A percentile compares a stretch with the other conserved stretches of the same genome.
These are phyloP conservation scores for Penicillium robsamsonii DNA, from an alignment of 495 filamentous ascomycete species.

Conservation along the genomic window DNA sequence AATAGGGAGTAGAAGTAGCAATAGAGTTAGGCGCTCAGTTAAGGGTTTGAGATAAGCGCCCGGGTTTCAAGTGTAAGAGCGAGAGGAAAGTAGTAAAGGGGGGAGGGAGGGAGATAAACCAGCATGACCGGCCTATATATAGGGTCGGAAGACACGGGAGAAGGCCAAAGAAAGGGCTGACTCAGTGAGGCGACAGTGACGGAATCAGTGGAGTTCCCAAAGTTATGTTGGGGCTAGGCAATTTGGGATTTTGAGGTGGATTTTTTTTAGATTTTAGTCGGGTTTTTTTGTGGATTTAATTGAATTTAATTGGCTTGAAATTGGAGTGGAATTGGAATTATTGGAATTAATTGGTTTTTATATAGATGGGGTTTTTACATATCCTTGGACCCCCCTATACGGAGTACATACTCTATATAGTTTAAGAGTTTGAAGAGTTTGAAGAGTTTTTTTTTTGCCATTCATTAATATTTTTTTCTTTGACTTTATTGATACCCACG, in stretches of 20 bases:
- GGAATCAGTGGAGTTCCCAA: slow-evolving; percentile 29
- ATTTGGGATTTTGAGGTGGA: neutral
- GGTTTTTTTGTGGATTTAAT: neutral
- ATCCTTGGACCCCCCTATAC: neutral
- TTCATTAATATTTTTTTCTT: neutral
- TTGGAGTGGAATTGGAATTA: neutral
- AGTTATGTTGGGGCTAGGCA: slow-evolving; percentile 15
- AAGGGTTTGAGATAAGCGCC: slow-evolving; percentile 21
- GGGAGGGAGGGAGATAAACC: slow-evolving; percentile 10
- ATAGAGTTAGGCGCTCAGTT: neutral
- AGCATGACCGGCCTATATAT: slow-evolving; percentile 6
- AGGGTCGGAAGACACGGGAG: slow-evolving; percentile 31
- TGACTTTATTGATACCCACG: neutral
- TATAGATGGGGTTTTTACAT: neutral
- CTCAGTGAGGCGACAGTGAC: slow-evolving; percentile 30
- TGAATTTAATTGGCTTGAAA: no score
- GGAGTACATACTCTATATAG: neutral
- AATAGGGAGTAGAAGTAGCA: slow-evolving; percentile 1
- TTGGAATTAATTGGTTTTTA: neutral
- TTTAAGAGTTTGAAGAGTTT: neutral
- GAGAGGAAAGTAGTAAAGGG: slow-evolving; percentile 26
- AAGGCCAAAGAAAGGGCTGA: slow-evolving; percentile 25
- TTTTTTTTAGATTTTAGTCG: neutral
- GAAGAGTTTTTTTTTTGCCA: neutral
- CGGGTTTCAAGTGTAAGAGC: slow-evolving; percentile 11